A percentile compares a stretch with the other conserved stretches of the same genome.
These are phyloP conservation scores for Tetracladium marchalianum DNA, from an alignment of 495 filamentous ascomycete genomes.

Conservation along the genomic window DNA sequence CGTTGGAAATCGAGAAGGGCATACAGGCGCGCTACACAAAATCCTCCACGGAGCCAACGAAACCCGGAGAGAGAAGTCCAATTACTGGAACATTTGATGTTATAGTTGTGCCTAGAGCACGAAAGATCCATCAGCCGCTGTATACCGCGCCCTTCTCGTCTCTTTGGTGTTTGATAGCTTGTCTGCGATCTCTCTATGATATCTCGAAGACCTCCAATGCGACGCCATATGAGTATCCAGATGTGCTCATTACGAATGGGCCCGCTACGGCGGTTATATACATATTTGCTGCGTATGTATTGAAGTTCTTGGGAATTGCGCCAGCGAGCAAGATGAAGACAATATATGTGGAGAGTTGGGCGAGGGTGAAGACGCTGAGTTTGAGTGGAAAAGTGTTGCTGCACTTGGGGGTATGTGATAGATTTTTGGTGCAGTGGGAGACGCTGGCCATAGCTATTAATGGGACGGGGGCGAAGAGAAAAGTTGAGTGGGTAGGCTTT, in stretches of 20 bases:
- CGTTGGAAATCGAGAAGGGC: constrained; percentile 48
- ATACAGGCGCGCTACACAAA: constrained; percentile 21
- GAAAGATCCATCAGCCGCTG: constrained; percentile 68
- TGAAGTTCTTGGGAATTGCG: constrained; percentile 45
- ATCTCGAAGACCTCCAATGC: neutral
- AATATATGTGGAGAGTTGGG: constrained; percentile 89
- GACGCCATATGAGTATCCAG: constrained; percentile 30
- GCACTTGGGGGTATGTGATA: constrained; percentile 44
- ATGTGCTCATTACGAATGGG: constrained; percentile 79
- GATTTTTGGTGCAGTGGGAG: constrained; percentile 68
- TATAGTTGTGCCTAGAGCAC: constrained; percentile 54
- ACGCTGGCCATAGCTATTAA: constrained; percentile 37
- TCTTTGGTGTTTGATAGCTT: constrained; percentile 43
- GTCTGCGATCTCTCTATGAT: constrained; percentile 23
- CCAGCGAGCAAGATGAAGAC: constrained; percentile 43
- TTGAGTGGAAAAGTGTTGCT: constrained; percentile 67
- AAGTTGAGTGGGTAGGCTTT: constrained; percentile 34
- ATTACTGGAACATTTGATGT: constrained; percentile 27
- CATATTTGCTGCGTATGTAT: constrained; percentile 52
- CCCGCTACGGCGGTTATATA: constrained; percentile 81
- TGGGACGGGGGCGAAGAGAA: constrained; percentile 32
- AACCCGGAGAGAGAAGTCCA: constrained; percentile 6
- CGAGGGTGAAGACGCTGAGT: constrained; percentile 68
- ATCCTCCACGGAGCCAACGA: constrained; percentile 1
- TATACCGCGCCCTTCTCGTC: constrained; percentile 54